Evolutionary conservation across 345 rosid genomes (phyloP), one percentile per base, ranked within the genome.

Genomic region (Hibiscus mutabilis): DNA sequence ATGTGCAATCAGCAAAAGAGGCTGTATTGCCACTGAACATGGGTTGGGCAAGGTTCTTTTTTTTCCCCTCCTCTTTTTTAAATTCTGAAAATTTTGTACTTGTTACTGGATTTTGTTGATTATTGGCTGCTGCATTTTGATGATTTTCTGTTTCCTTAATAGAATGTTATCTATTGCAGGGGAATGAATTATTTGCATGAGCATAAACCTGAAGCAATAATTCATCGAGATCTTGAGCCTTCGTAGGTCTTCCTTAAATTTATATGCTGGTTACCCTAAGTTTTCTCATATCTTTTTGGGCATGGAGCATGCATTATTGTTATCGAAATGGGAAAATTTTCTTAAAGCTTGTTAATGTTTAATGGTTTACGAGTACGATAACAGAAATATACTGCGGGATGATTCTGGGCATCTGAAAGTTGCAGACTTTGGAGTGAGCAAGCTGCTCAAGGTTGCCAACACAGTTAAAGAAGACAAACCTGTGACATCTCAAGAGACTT

Each of bases 141-240:
- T 66, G 21, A 19, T 24, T 74, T 25, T 21, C 52, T 57, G 46
- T 68, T 13, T 62, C 60, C 63, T 71, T 40, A 6, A 33, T n/a
- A 3, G 31, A 70, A 57, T 62, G 31, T 51, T 55, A 31, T 71
- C 61, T 76, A 51, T 82, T 80, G 82, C 92, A 91, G 94, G 86
- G 97, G 94, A 72, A 79, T 88, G 94, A 88, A 88, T 82, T 91
- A 91, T 79, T 80, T 91, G 84, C 94, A 86, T 74, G 94, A 91
- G 79, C 81, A 86, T 78, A 91, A 82, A 79, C 97, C 94, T 71
- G 93, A 88, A 82, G 88, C 91, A 57, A 85, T 91, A 79, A 86
- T 91, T 76, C 94, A 91, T 70, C 80, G 92, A 12, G 94, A 91
- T 83, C 88, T 91, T 64, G 94, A 87, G 76, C 97, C 94, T 74